phyloP scores from a whole-genome alignment of 2,329 filamentous ascomycete species.

The Xylariaceae sp. region DNA sequence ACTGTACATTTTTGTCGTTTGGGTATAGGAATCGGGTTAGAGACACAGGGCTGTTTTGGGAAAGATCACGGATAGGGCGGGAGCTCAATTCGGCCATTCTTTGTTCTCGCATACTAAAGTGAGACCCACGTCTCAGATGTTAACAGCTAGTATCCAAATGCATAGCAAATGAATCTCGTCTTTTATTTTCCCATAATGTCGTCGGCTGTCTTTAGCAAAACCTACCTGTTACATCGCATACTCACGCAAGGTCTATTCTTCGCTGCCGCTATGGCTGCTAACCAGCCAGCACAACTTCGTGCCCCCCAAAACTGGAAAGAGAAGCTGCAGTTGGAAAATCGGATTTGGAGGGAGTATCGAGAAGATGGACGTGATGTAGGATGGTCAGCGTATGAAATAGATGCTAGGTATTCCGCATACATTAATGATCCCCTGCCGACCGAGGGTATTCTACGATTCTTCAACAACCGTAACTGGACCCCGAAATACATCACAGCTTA shows the following conservation, averaged over 20 bases:
- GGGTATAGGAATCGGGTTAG: background rate
- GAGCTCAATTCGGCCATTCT: constrained; percentile 4
- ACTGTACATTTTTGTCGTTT: background rate
- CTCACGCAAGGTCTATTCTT: background rate
- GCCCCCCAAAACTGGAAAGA: too few species aligned
- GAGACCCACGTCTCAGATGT: background rate
- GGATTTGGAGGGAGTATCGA: background rate
- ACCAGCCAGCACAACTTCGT: too few species aligned
- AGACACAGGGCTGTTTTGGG: background rate
- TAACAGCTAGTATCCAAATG: background rate
- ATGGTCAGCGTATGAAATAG: background rate
- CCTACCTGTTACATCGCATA: background rate
- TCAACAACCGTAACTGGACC: background rate
- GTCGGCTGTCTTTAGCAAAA: too few species aligned
- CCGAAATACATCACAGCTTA: too few species aligned
- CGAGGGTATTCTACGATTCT: background rate
- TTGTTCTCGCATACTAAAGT: constrained; percentile 5
- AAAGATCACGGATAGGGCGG: background rate
- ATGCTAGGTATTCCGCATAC: background rate
- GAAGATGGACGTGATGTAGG: background rate
- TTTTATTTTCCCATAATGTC: background rate
- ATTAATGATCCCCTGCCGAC: background rate
- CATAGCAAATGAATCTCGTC: background rate
- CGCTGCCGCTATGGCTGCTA: background rate
- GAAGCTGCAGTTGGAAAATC: background rate